Percentiles rank a stretch among this genome's conserved stretches.
phyloP scores from a whole-genome alignment of 495 filamentous ascomycete genomes.

The Neurospora sp. region DNA sequence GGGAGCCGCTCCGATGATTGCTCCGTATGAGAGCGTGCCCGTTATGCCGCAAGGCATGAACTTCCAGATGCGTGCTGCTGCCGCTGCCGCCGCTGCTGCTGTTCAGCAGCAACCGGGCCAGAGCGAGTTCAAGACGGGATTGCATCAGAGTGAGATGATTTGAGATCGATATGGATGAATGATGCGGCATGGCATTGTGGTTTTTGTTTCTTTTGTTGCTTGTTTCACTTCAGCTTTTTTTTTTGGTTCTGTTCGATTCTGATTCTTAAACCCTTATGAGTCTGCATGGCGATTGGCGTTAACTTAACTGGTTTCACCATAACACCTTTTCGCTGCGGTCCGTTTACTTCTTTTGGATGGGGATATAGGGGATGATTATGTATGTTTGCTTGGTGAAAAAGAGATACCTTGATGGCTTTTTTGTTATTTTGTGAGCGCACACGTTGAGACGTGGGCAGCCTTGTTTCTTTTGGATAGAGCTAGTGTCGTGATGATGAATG shows the following conservation, averaged over 20 bases:
- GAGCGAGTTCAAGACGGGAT: conserved; percentile 32
- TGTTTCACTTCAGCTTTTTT: conserved; percentile 6
- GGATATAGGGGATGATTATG: conserved; percentile 3
- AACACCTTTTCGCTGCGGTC: conserved; percentile 17
- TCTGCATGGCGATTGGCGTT: conserved; percentile 16
- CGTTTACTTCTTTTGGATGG: conserved; percentile 14
- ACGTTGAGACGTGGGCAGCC: background rate
- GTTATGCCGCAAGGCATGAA: conserved; percentile 11
- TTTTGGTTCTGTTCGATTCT: conserved; percentile 10
- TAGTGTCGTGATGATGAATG: background rate
- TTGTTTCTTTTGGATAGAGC: background rate
- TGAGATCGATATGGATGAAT: conserved; percentile 10
- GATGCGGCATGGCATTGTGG: background rate
- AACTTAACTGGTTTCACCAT: conserved; percentile 9
- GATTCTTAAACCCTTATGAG: conserved; percentile 2
- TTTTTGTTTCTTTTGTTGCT: background rate
- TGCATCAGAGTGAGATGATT: conserved; percentile 39
- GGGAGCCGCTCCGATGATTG: conserved; percentile 32
- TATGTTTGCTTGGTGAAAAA: background rate
- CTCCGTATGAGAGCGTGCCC: conserved; percentile 50
- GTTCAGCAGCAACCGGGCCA: conserved; percentile 15
- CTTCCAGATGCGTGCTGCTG: conserved; percentile 8
- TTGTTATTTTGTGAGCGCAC: background rate
- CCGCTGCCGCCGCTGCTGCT: conserved; percentile 16
- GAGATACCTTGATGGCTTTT: background rate